Conservation (phyloP, 352 stramenopile species). For the Saprolegnia diclina region DNA sequence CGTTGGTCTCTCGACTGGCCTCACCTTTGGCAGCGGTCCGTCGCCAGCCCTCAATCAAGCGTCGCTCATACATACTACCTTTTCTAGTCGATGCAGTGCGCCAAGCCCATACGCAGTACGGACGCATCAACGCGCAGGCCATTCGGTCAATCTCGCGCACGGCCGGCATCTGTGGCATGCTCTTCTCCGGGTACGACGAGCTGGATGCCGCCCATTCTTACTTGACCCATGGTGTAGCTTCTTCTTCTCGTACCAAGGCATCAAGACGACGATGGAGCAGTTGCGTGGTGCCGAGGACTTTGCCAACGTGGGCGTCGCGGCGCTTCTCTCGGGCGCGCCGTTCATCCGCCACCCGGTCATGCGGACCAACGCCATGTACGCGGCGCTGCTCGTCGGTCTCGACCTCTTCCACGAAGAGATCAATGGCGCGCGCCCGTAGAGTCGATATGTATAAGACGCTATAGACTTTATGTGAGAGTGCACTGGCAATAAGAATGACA, state of each 20-base stretch:
- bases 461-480: too few species aligned
- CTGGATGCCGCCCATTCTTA: background rate
- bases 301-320: constrained; percentile 51
- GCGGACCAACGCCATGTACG: constrained; percentile 70
- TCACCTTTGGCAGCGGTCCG: constrained; percentile 68
- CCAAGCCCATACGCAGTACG: constrained; percentile 53
- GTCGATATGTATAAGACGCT: background rate
- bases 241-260: constrained; percentile 69
- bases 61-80: background rate
- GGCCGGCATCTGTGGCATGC: constrained; percentile 49
- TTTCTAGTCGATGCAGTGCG: constrained; percentile 56
- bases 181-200: constrained; percentile 51
- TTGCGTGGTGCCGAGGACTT: constrained; percentile 55
- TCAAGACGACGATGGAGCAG: constrained; percentile 63
- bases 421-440: constrained; percentile 44
- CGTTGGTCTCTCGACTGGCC: constrained; percentile 70
- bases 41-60: background rate
- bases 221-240: constrained; percentile 37
- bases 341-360: constrained; percentile 60
- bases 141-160: constrained; percentile 43
- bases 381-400: constrained; percentile 64
- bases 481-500: too few species aligned
- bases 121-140: constrained; percentile 40
- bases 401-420: constrained; percentile 81
- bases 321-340: constrained; percentile 39